Conservation (phyloP, 352 stramenopile species). For the Blastocystis sp. region DNA sequence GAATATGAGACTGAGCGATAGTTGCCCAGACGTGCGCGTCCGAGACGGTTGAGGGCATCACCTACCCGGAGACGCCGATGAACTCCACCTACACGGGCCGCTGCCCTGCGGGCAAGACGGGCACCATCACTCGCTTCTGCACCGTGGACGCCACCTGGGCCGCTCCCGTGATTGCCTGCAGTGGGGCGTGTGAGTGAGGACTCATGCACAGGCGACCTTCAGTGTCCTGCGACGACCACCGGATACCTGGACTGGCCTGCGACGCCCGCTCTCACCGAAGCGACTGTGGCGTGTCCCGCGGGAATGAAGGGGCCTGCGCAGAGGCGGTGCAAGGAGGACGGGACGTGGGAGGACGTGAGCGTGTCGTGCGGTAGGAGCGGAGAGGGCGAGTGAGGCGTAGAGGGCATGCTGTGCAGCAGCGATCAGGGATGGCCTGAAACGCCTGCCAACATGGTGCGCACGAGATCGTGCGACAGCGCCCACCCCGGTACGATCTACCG, state of each 20-base stretch:
- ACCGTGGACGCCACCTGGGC: slow-evolving; percentile 1
- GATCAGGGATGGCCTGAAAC: slow-evolving; percentile 30
- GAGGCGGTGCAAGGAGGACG: neutral
- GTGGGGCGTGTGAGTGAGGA: neutral
- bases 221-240: neutral
- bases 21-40: neutral
- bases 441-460: slow-evolving; percentile 1
- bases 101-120: slow-evolving; percentile 3
- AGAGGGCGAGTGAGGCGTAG: neutral
- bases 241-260: slow-evolving; percentile 24
- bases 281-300: neutral
- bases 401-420: neutral
- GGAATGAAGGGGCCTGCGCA: neutral
- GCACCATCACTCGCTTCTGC: slow-evolving; percentile 4
- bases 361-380: slow-evolving; percentile 11
- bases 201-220: neutral
- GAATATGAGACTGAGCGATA: neutral
- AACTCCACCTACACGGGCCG: neutral
- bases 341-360: slow-evolving; percentile 5
- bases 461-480: neutral
- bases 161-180: neutral
- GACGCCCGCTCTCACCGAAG: neutral
- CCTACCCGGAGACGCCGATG: slow-evolving; percentile 7
- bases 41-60: slow-evolving; percentile 23
- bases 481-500: neutral